phyloP scores from a whole-genome alignment of 2,329 filamentous ascomycete species.

The Pseudogymnoascus sp. region DNA sequence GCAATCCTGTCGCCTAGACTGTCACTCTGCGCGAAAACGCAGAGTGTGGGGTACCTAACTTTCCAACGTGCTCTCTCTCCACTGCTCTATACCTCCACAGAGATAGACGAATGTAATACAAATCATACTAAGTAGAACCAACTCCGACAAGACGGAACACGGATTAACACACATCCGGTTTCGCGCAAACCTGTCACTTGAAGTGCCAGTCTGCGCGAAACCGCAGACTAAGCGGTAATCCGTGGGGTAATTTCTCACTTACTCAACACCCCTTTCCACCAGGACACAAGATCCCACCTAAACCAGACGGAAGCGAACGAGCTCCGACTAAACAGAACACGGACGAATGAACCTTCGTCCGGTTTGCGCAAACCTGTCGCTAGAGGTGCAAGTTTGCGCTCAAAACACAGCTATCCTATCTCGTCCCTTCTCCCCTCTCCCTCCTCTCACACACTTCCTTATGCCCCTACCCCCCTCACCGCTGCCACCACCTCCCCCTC shows the following conservation, averaged over 20 bases:
- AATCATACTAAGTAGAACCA: not conserved
- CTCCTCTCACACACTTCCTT: not conserved
- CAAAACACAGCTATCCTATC: not conserved
- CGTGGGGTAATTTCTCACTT: not conserved
- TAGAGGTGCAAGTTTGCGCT: too few relatives aligned
- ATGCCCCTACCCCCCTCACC: not conserved
- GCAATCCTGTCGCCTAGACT: too few relatives aligned
- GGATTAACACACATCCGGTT: not conserved
- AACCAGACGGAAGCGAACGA: not conserved
- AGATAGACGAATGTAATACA: too few relatives aligned
- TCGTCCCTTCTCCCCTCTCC: too few relatives aligned
- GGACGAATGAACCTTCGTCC: not conserved
- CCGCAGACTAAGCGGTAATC: not conserved
- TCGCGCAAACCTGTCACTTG: not conserved
- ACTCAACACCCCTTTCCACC: not conserved
- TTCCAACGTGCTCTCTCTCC: too few relatives aligned
- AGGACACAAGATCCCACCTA: not conserved
- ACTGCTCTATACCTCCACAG: too few relatives aligned
- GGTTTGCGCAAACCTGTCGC: not conserved
- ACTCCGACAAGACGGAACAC: not conserved
- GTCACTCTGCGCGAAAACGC: too few relatives aligned
- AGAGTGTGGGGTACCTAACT: too few relatives aligned
- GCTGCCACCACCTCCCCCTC: not conserved
- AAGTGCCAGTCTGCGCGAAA: not conserved
- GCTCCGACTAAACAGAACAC: not conserved